A percentile compares a stretch with the other conserved stretches of the same genome.
These are phyloP conservation scores for Chlorociboria aeruginascens DNA, from an alignment of 495 filamentous ascomycete genomes.

Conservation along the genomic window DNA sequence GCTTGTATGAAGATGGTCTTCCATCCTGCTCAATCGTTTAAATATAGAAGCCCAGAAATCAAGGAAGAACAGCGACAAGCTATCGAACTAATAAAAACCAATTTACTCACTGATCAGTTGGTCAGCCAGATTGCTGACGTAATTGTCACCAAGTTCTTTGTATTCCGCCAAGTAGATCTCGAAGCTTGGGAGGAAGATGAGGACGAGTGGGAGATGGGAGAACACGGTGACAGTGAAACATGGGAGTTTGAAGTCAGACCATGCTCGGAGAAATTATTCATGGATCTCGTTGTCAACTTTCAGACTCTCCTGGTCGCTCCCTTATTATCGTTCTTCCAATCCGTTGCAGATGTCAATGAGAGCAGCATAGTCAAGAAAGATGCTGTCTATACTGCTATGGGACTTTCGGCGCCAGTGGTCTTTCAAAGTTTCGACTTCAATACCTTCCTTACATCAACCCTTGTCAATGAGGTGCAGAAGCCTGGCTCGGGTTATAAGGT, in stretches of 20 bases:
- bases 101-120: constrained; percentile 63
- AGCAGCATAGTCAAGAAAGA: constrained; percentile 71
- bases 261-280: constrained; percentile 85
- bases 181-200: constrained; percentile 81
- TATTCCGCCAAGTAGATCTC: constrained; percentile 74
- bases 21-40: constrained; percentile 67
- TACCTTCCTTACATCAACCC: constrained; percentile 55
- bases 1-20: constrained; percentile 76
- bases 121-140: constrained; percentile 69
- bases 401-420: constrained; percentile 68
- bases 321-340: constrained; percentile 65
- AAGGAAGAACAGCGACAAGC: constrained; percentile 59
- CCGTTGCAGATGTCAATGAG: constrained; percentile 51
- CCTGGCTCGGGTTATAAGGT: constrained; percentile 68
- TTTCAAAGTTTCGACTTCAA: constrained; percentile 66
- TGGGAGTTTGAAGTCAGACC: constrained; percentile 83
- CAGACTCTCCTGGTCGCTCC: constrained; percentile 65
- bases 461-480: constrained; percentile 71
- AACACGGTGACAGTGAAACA: constrained; percentile 65
- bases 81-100: constrained; percentile 47
- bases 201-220: constrained; percentile 81
- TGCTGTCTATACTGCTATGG: constrained; percentile 85
- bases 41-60: constrained; percentile 56
- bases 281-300: constrained; percentile 81
- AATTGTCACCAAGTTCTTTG: constrained; percentile 77